phyloP scores from a whole-genome alignment of 805 yeast species.

The Groenewaldozyma tartarivorans region DNA sequence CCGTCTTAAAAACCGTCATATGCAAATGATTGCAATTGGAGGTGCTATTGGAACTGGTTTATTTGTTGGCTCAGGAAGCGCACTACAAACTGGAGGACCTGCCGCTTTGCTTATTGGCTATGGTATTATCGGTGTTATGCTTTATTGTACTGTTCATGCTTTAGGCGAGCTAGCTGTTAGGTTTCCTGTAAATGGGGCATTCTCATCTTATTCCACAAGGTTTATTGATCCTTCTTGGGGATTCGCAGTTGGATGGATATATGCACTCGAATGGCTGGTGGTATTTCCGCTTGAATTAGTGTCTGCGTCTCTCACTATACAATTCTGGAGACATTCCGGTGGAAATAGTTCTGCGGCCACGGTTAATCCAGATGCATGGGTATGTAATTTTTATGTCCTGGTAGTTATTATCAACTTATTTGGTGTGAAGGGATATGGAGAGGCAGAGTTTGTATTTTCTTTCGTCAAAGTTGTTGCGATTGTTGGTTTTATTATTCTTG shows the following conservation, averaged over 20 bases:
- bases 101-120: slow-evolving; percentile 54
- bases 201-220: slow-evolving; percentile 46
- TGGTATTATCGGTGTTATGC: slow-evolving; percentile 50
- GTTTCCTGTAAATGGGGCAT: slow-evolving; percentile 51
- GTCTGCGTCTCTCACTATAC: slow-evolving; percentile 47
- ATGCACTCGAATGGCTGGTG: slow-evolving; percentile 50
- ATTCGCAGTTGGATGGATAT: slow-evolving; percentile 62
- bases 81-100: slow-evolving; percentile 40
- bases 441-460: slow-evolving; percentile 50
- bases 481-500: slow-evolving; percentile 47
- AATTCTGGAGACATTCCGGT: slow-evolving; percentile 40
- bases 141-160: slow-evolving; percentile 53
- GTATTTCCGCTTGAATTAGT: slow-evolving; percentile 55
- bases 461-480: slow-evolving; percentile 46
- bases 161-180: slow-evolving; percentile 63
- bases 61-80: slow-evolving; percentile 44
- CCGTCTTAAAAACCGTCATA: slow-evolving; percentile 28
- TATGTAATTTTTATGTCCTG: slow-evolving; percentile 40
- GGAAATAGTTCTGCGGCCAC: slow-evolving; percentile 48
- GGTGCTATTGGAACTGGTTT: slow-evolving; percentile 78
- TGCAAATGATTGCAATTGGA: slow-evolving; percentile 65
- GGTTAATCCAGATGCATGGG: slow-evolving; percentile 44
- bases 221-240: slow-evolving; percentile 55
- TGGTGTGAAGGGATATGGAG: slow-evolving; percentile 49
- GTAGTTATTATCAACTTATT: slow-evolving; percentile 38